Base-by-base conservation (phyloP, 169 alveolate species). In the Eimeria maxima region DNA sequence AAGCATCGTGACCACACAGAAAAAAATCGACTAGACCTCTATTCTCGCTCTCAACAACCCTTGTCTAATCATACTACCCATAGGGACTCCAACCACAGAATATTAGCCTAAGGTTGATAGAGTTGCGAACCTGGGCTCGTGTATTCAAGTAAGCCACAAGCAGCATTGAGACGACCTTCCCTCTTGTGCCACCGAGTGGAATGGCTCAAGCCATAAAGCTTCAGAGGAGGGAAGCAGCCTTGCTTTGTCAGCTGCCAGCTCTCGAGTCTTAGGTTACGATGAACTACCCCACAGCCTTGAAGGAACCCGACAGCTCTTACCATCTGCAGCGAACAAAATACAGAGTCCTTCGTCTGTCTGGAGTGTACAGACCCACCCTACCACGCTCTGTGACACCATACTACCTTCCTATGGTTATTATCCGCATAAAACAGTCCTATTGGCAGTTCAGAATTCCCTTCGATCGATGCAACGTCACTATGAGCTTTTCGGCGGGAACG, bases 121-220 rank as follows among this genome's bases (percentile, higher is more conserved):
- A 3, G 81, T 10, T 6, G 63, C 65, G 18, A 42, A 87, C 93
- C 93, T 57, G 93, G 93, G 50, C 93, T 87, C 45, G 93, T 87
- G 81, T 87, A 87, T 22, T 20, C 81, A 24, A 87, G 93, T 42
- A 87, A 24, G 93, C 93, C 93, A 50, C 93, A 87, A 33, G 93
- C 93, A 60, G 93, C 93, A 42, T 87, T 87, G n/a, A 87, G 78
- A 57, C 93, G 93, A 47, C 93, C 93, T 53, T 87, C 93, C 93
- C 65, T 87, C 18, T 87, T 87, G 93, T 63, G 93, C 93, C 93
- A 87, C 42, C 93, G 93, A 14, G 93, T 87, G 63, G 74, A 87
- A 67, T 87, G 93, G 44, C 93, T 87, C 13, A 87, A 83, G 93
- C 93, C 93, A 44, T 87, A 63, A 7, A 87, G 93, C 67, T 87